Evolutionary conservation across 1,284 basidiomycete species (phyloP), one percentile per base, ranked within the genome.

Genomic region (Sanghuangporus baumii): DNA sequence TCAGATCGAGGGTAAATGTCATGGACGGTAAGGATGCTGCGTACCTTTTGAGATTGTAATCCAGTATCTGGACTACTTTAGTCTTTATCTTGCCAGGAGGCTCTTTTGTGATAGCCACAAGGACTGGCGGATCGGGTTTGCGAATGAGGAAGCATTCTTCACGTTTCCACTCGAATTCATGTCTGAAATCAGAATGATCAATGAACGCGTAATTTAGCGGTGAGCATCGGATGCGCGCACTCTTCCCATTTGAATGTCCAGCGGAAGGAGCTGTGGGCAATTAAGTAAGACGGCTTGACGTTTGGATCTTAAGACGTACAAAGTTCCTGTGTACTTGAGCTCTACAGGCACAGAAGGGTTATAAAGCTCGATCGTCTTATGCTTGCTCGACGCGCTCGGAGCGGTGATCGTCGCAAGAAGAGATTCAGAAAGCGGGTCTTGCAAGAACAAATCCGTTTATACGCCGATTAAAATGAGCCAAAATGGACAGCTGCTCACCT

Each of bases 231-330:
- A n/a, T 36, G 43, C 6, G 81, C 88, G 72, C 67, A 91, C 90
- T 86, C 84, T 77, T 92, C 89, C 88, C 89, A 92, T 70, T 81
- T 81, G 74, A 93, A 93, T 0, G 74, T 71, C 91, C 91, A 94
- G 62, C 83, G 81, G 74, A 92, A 92, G 2, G 83, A 65, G 31
- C 71, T 71, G 48, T 2, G 55, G 36, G 48, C 26, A 38, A 8
- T 46, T 26, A 26, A 47, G 16, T 50, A 9, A 40, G 36, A 18
- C 12, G 47, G 18, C 23, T 16, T 3, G n/a, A 2, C 18, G 40
- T 18, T 3, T 1, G 18, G 16, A 46, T 7, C 7, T 46, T 20
- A n/a, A 31, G 18, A 67, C 69, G 59, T 60, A 79, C 55, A 94
- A 72, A 0, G 85, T 87, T 4, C 89, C 91, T 0, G 84, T 87